Evolutionary conservation across 805 yeast genomes (phyloP).

Genomic region (Candida endomychidarum): DNA sequence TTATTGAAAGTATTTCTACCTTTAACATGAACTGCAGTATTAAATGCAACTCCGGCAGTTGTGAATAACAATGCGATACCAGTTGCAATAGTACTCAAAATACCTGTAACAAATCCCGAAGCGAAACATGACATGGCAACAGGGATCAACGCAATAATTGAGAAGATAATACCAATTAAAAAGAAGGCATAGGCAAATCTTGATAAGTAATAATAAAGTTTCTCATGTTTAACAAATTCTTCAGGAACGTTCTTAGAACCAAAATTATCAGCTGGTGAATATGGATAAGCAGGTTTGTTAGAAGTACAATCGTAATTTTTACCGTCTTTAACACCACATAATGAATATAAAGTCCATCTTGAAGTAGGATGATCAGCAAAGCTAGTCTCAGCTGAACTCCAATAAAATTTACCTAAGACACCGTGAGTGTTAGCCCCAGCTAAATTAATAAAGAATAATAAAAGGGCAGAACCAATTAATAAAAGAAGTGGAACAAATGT

Average conservation of each 20-base stretch:
- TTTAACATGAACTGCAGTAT: constrained; percentile 56
- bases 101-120: constrained; percentile 13
- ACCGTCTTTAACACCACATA: constrained; percentile 23
- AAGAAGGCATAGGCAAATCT: constrained; percentile 65
- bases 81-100: constrained; percentile 13
- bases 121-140: constrained; percentile 19
- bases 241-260: constrained; percentile 42
- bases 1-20: constrained; percentile 50
- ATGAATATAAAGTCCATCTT: constrained; percentile 30
- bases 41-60: constrained; percentile 45
- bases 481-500: constrained; percentile 25
- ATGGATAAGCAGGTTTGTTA: constrained; percentile 29
- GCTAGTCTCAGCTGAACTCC: constrained; percentile 23
- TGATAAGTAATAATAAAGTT: constrained; percentile 59
- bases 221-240: constrained; percentile 48
- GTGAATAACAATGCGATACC: constrained; percentile 42
- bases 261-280: constrained; percentile 31
- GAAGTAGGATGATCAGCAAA: constrained; percentile 16
- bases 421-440: constrained; percentile 24
- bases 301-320: constrained; percentile 20
- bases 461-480: constrained; percentile 22
- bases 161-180: constrained; percentile 59
- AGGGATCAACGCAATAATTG: constrained; percentile 50
- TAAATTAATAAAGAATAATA: constrained; percentile 27
- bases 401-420: constrained; percentile 24